Evolutionary conservation across 352 stramenopile genomes (phyloP), one percentile per base, ranked within the genome.

Genomic region (Phytopythium boreale): DNA sequence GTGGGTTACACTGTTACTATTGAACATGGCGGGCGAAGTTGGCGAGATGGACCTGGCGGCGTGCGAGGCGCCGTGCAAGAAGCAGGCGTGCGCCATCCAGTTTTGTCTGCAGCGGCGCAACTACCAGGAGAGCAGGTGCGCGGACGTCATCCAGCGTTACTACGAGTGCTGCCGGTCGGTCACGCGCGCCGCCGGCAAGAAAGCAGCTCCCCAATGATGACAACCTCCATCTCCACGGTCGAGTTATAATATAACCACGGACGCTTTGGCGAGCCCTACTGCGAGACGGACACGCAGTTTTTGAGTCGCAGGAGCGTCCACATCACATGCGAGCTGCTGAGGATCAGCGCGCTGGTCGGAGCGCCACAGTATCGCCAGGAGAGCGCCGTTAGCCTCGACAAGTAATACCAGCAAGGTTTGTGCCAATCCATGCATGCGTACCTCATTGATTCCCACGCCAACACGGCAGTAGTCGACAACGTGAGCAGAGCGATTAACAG

Each of bases 41-140:
- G 47, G 20, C 26, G 47, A n/a, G 20, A 67, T 70, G 62, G 70
- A 77, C 51, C 47, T 89, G n/a, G 56, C 56, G 37, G 56, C 56
- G 20, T 92, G 81, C 66, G 75, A 92, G 66, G 72, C 69, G 10
- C 56, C 73, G 39, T 95, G 87, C 67, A 86, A 86, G 73, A 79
- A 86, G 62, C 75, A 89, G 22, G 87, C 84, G 20, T 95, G 85
- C 53, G 82, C 82, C 49, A 93, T 93, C 72, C 87, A 95, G 72
- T 80, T 81, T 63, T 95, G 87, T 75, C 72, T 95, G 39, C 77
- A 90, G 75, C 83, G 79, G 20, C 71, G 69, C 52, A 72, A 73
- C 27, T 93, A 95, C 61, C 83, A 95, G 63, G 84, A 95, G 64
- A 82, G 46, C 68, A 80, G 75, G 56, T 95, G 87, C 66, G 59